Percentiles rank a stretch among this genome's conserved stretches.
Conservation (phyloP, 2,329 filamentous ascomycete species). For the Xylaria sp. region DNA sequence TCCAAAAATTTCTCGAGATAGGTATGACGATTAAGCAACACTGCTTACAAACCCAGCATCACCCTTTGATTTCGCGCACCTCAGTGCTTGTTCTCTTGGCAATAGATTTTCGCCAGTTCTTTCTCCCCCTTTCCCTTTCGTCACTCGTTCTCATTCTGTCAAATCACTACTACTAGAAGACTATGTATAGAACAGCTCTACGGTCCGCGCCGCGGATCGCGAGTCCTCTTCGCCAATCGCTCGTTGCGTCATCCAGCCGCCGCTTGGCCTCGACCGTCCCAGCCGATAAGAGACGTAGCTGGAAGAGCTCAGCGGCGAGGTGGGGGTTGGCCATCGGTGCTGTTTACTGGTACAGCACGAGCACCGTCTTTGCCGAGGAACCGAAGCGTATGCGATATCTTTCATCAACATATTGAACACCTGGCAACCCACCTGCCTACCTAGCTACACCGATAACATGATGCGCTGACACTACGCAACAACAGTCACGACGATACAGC, state of each 20-base stretch:
- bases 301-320: conserved; percentile 80
- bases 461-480: conserved; percentile 13
- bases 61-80: conserved; percentile 2
- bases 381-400: conserved; percentile 70
- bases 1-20: conserved; percentile 24
- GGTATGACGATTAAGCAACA: conserved; percentile 17
- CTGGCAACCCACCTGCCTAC: background rate
- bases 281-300: conserved; percentile 76
- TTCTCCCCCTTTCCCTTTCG: conserved; percentile 11
- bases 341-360: conserved; percentile 96
- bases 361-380: conserved; percentile 86
- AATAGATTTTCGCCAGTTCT: background rate
- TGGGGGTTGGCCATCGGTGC: conserved; percentile 80
- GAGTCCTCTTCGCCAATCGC: conserved; percentile 55
- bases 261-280: conserved; percentile 67
- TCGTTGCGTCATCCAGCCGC: conserved; percentile 56
- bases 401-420: background rate
- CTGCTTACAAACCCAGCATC: conserved; percentile 33
- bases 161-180: background rate
- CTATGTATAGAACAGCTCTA: conserved; percentile 66
- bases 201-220: conserved; percentile 60
- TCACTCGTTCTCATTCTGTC: conserved; percentile 3
- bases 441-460: no score
- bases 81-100: background rate
- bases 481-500: conserved; percentile 50